Base-by-base conservation (phyloP, 2,329 filamentous ascomycete genomes). In the Elsinoe fawcettii region DNA sequence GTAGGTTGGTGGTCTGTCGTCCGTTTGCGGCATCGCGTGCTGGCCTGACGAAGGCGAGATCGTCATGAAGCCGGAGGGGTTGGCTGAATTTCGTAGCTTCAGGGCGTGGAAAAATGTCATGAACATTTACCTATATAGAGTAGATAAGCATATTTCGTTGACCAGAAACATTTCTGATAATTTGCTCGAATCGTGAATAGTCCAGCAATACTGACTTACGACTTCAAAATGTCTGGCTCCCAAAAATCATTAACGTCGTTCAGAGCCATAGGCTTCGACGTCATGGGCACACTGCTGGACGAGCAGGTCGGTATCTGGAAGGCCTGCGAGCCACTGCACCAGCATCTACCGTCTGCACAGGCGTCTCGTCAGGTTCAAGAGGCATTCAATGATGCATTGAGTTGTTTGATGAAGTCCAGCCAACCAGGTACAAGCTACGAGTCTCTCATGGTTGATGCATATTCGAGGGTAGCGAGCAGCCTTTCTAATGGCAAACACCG, bases 201-300 rank as follows among this genome's bases (percentile, higher is more conserved):
- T 37, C 34, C 27, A 30, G 9, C 9, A 37, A 37, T 3, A 37
- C 14, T 37, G 14, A 37, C 14, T 37, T 3, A 37, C 9, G 11
- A n/a, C 34, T 14, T 12, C 34, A 37, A 5, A 7, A 46, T 46
- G 41, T 22, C 41, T 9, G 20, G 11, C 41, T 23, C 41, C 9
- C 11, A 25, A 20, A 46, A 46, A 14, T 46, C 41, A 18, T 34
- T 51, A 16, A 4, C 46, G 6, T 51, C 46, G 11, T 55, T 55
- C 53, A 25, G 27, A 41, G 53, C 36, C 25, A 30, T 55, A 3
- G 53, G 53, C 22, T 55, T 55, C 37, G 53, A 55, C 25, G 37
- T 41, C 1, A 55, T 55, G 53, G 53, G 53, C 16, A 55, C 53
- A 12, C 37, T 55, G 2, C 37, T 55, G 18, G 53, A 55, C 18